A percentile compares a stretch with the other conserved stretches of the same genome.
Conservation (phyloP, 2,329 filamentous ascomycete species). For the Ophiosphaerella narmari region DNA sequence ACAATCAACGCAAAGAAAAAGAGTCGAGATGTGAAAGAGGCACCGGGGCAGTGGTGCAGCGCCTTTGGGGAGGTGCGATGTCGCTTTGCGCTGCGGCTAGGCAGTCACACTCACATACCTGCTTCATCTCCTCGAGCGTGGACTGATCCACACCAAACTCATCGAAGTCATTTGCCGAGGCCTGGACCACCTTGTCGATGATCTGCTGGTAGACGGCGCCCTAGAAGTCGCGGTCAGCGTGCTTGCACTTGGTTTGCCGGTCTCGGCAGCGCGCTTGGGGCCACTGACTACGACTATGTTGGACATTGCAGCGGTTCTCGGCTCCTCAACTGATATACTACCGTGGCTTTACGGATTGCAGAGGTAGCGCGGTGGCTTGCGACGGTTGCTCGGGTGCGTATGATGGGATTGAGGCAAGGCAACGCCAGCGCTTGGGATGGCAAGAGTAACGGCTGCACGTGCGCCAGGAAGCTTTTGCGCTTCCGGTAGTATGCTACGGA, state of each 20-base stretch:
- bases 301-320: slow-evolving; percentile 38
- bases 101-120: slow-evolving; percentile 65
- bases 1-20: slow-evolving; percentile 14
- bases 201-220: slow-evolving; percentile 89
- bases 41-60: slow-evolving; percentile 8
- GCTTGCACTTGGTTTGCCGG: slow-evolving; percentile 14
- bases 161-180: slow-evolving; percentile 91
- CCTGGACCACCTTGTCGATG: slow-evolving; percentile 69
- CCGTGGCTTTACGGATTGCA: slow-evolving; percentile 15
- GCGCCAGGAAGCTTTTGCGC: slow-evolving; percentile 33
- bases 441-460: slow-evolving; percentile 25
- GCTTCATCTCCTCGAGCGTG: slow-evolving; percentile 83
- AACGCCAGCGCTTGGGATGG: slow-evolving; percentile 37
- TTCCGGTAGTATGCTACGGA: slow-evolving; percentile 25
- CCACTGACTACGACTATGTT: slow-evolving; percentile 47
- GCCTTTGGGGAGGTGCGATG: slow-evolving; percentile 20
- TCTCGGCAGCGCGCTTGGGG: slow-evolving; percentile 21
- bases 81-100: slow-evolving; percentile 15
- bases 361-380: slow-evolving; percentile 18
- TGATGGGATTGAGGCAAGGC: slow-evolving; percentile 26
- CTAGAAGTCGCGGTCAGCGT: slow-evolving; percentile 43
- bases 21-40: slow-evolving; percentile 8
- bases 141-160: slow-evolving; percentile 89
- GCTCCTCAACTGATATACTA: slow-evolving; percentile 22
- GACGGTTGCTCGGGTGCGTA: slow-evolving; percentile 27